Evolutionary conservation across 2,329 filamentous ascomycete species (phyloP), one percentile per base, ranked within the genome.

Genomic region (Pestalotiopsis sp.): DNA sequence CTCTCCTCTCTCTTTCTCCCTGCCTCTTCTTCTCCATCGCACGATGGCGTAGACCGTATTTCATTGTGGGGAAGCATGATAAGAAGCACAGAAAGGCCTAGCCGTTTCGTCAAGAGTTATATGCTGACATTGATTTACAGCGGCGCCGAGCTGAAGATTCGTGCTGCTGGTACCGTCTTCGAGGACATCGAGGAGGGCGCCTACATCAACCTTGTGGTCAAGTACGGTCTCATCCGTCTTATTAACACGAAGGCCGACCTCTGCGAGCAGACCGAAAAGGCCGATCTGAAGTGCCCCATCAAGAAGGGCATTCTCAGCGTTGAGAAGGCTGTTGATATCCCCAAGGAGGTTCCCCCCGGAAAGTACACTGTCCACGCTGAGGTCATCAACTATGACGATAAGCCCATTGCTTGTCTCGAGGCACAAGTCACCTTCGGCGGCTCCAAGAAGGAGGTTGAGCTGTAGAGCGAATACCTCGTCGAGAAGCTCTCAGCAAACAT

Each of bases 171-270:
- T 68, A 89, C 84, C n/a, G 87, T 98, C 72, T 87, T 86, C 74
- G 82, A 97, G 77, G 82, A 86, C 65, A 90, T 99, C 72, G 87
- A 90, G 67, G 80, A 94, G 69, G 95, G 94, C 69, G 94, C 95
- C 70, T 94, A 93, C 75, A 92, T 98, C 71, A 86, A 91, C 62
- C 81, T 99, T 56, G 88, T 91, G 73, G 95, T 99, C 83, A 98
- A 97, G 84, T 98, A 97, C 81, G 95, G 95, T 70, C 86, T 97
- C 73, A 98, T 99, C 81, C 93, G 90, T 67, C 88, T 99, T 72
- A 90, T 99, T 81, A 93, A 89, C 80, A 92, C 92, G 73, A 88
- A 87, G 73, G 90, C 91, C 76, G 92, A 97, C 78, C 88, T 98
- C 49, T 99, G 96, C 85, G 93, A 98, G 70, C 92, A 97, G 80